phyloP scores from a whole-genome alignment of 768 basidiomycete genomes.

The Tulasnella sp. region DNA sequence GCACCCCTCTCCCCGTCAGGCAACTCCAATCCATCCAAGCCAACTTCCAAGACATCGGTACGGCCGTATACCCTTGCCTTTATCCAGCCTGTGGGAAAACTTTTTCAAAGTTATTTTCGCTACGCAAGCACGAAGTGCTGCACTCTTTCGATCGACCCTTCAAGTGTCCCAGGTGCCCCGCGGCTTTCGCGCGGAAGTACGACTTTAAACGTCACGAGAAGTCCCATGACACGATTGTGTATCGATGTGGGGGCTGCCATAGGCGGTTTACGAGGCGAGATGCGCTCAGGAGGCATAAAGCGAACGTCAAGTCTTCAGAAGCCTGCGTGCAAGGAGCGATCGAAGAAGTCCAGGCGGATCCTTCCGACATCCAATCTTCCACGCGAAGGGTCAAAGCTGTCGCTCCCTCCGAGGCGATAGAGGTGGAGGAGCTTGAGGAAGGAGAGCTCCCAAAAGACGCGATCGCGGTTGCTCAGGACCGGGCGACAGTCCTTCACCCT shows the following conservation, averaged over 20 bases:
- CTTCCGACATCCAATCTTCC: slow-evolving; percentile 10
- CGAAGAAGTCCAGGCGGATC: slow-evolving; percentile 22
- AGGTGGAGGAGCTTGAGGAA: slow-evolving; percentile 17
- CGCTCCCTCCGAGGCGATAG: not conserved
- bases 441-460: slow-evolving; percentile 21
- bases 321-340: slow-evolving; percentile 11
- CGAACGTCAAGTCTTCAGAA: slow-evolving; percentile 24
- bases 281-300: slow-evolving; percentile 41
- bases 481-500: slow-evolving; percentile 21
- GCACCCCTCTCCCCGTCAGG: slow-evolving; percentile 34
- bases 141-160: slow-evolving; percentile 62
- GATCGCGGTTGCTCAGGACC: slow-evolving; percentile 4
- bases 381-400: slow-evolving; percentile 16
- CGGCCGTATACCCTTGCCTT: slow-evolving; percentile 78
- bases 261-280: slow-evolving; percentile 43
- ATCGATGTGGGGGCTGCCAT: slow-evolving; percentile 33
- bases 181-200: slow-evolving; percentile 27
- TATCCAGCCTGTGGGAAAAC: slow-evolving; percentile 59
- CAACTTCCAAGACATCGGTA: slow-evolving; percentile 44
- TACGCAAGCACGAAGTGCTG: slow-evolving; percentile 66
- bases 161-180: slow-evolving; percentile 44
- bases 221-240: slow-evolving; percentile 46
- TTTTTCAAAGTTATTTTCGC: slow-evolving; percentile 63
- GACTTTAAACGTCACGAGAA: slow-evolving; percentile 38
- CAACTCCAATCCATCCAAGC: slow-evolving; percentile 33